Evolutionary conservation across 495 filamentous ascomycete genomes (phyloP).

Genomic region (Aspergillus biplanus): DNA sequence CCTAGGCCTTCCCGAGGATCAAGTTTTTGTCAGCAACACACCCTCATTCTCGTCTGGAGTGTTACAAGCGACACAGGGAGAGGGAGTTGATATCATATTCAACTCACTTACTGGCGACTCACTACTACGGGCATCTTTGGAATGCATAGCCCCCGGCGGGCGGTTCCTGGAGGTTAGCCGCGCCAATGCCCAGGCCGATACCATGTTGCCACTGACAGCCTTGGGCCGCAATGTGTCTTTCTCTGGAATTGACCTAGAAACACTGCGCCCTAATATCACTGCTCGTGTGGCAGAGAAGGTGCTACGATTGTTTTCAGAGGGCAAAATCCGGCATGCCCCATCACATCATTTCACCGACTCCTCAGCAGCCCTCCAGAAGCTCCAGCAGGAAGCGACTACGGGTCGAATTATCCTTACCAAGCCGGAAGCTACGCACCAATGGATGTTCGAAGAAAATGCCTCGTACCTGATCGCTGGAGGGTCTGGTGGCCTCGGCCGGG

Average conservation of each 20-base stretch:
- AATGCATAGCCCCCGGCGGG: not conserved
- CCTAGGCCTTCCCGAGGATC: constrained; percentile 2
- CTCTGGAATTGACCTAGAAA: not conserved
- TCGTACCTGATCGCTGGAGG: constrained; percentile 44
- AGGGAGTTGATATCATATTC: constrained; percentile 6
- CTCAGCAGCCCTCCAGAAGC: not conserved
- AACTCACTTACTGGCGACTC: not conserved
- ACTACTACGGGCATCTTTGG: not conserved
- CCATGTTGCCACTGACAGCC: not conserved
- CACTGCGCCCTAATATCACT: not conserved
- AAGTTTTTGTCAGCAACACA: not conserved
- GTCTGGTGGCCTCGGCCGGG: constrained; percentile 35
- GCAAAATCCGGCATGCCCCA: not conserved
- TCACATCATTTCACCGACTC: not conserved
- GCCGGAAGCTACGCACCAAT: not conserved
- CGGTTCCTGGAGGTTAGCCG: not conserved
- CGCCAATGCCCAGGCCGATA: not conserved
- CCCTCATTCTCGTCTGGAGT: not conserved
- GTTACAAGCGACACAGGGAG: not conserved
- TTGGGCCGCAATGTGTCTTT: not conserved
- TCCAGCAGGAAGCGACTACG: not conserved
- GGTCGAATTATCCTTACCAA: constrained; percentile 4
- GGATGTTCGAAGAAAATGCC: constrained; percentile 17
- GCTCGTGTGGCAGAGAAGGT: not conserved
- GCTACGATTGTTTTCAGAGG: not conserved